Conservation (phyloP, 2,329 filamentous ascomycete species). For the Aspergillus aculeatus region DNA sequence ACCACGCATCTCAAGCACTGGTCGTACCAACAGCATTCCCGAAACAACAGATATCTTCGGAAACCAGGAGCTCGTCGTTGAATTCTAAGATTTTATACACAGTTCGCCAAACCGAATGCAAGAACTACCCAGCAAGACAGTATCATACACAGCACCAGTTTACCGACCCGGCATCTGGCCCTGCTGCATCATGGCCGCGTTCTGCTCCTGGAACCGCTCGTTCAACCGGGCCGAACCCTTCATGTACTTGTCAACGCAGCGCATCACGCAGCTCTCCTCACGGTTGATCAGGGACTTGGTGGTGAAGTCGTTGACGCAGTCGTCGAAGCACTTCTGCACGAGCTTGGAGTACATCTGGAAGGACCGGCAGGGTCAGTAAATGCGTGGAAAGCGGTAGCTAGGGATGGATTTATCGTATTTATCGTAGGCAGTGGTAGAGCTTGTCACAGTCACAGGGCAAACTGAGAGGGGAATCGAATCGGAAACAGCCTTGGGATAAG, state of each 20-base stretch:
- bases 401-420: neutral
- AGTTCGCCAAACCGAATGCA: conserved; percentile 10
- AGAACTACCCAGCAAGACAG: conserved; percentile 8
- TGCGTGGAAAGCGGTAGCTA: neutral
- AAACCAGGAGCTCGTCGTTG: conserved; percentile 15
- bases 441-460: neutral
- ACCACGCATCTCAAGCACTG: neutral
- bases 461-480: neutral
- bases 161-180: conserved; percentile 51
- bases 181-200: conserved; percentile 64
- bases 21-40: neutral
- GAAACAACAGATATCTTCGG: neutral
- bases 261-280: conserved; percentile 88
- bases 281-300: conserved; percentile 87
- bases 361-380: conserved; percentile 4
- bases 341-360: conserved; percentile 63
- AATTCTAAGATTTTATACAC: conserved; percentile 22
- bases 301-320: conserved; percentile 98
- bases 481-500: neutral
- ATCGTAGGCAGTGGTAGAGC: neutral
- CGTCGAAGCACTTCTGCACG: conserved; percentile 75
- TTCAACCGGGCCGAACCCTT: conserved; percentile 86
- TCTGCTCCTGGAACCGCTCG: conserved; percentile 81
- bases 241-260: conserved; percentile 95
- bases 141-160: conserved; percentile 13